Base-by-base conservation (phyloP, 768 basidiomycete species). In the Cubamyces lactineus region DNA sequence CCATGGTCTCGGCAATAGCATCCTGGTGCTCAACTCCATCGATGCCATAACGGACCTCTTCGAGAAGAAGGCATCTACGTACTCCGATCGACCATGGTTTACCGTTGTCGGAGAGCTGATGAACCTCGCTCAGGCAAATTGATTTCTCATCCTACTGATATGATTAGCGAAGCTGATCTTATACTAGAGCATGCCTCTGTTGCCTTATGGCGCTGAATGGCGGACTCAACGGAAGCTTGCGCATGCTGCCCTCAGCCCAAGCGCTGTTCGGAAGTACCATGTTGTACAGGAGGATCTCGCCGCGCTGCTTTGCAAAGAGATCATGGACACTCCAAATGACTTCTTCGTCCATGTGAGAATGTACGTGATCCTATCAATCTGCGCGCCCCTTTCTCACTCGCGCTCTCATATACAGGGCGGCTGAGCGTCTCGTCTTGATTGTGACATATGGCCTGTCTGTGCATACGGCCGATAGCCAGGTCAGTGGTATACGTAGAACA, bases 101-200 rank as follows among this genome's bases (percentile, higher is more conserved):
- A 69, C 71, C 1, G 74, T 80, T 53, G 73, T 72, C 7, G 74
- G 76, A 15, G 75, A 76, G 30, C 70, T 79, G 69, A 74, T 75
- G 69, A 65, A 66, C 4, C 49, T 74, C 61, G 62, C 51, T 16
- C 53, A 67, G 54, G 68, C 67, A 48, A 41, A 59, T 30, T 6
- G 5, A 12, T 8, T 21, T 11, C 13, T 26, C 2, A n/a, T 16
- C 17, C 17, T 17, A 28, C 4, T 9, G 12, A 21, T 19, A 39
- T 23, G 23, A 5, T 12, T n/a, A n/a, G 42, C 42, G 12, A 17
- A 13, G 28, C n/a, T 53, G 40, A 46, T 8, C 21, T 51, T 9
- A 12, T 4, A 3, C 9, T 38, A 74, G 72, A 69, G 67, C 41
- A 69, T 72, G 61, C 21, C 64, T 3, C 47, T 74, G 19, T 59